phyloP scores from a whole-genome alignment of 805 yeast genomes.

The Jamesozyma spencerorum region DNA sequence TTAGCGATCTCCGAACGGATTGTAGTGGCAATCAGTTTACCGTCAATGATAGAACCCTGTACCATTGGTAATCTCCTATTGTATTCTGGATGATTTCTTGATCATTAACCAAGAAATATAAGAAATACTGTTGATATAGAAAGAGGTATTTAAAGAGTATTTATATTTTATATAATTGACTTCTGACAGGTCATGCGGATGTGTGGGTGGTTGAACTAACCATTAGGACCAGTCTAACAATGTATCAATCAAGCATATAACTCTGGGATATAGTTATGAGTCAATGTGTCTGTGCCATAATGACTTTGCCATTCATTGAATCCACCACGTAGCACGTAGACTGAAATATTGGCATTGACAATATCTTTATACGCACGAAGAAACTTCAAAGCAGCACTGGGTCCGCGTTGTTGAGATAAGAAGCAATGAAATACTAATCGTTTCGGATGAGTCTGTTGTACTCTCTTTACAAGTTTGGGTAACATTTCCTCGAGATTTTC shows the following conservation, averaged over 20 bases:
- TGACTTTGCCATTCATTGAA: conserved; percentile 72
- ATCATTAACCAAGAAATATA: too few species aligned
- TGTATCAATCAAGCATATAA: conserved; percentile 32
- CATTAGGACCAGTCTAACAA: too few species aligned
- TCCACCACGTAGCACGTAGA: conserved; percentile 77
- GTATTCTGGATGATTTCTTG: too few species aligned
- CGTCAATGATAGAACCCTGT: too few species aligned
- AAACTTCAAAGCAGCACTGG: conserved; percentile 66
- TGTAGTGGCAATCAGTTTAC: conserved; percentile 46
- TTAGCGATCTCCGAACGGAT: conserved; percentile 44
- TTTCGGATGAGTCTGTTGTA: conserved; percentile 16
- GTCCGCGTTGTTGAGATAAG: conserved; percentile 85
- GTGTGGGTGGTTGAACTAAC: too few species aligned
- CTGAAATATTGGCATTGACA: too few species aligned
- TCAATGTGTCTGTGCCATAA: conserved; percentile 61
- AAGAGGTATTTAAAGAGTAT: too few species aligned
- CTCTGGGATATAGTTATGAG: conserved; percentile 48
- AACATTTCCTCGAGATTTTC: conserved; percentile 39
- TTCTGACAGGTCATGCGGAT: too few species aligned
- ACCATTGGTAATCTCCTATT: too few species aligned
- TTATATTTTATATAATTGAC: too few species aligned
- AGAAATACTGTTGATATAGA: too few species aligned
- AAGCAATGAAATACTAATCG: conserved; percentile 77
- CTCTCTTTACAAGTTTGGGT: conserved; percentile 26
- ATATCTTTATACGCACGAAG: too few species aligned